Evolutionary conservation across 305 asterid genomes (phyloP), one percentile per base, ranked within the genome.

Genomic region (Fraxinus albicans): DNA sequence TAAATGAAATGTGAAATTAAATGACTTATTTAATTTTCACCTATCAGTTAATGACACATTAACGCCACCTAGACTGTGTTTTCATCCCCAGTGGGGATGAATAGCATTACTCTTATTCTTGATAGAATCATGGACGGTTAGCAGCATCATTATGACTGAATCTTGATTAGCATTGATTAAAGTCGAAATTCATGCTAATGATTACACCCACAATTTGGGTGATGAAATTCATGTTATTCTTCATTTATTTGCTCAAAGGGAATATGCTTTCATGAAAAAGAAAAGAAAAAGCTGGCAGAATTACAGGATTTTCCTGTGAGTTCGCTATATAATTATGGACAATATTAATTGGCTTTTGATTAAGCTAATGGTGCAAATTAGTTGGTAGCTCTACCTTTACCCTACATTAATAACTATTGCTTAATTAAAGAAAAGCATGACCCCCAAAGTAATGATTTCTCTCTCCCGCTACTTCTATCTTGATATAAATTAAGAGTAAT

Each of bases 311-410:
- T 31, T 78, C 80, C 47, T 78, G 75, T 29, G 47, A 58, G 76
- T 50, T 60, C 40, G 60, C 36, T 17, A 29, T 79, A 78, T 79
- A 78, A 55, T 35, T 79, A 29, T 29, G 75, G 8, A 69, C 75
- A 29, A 27, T 29, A 69, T 69, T 69, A 29, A 69, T 69, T 69
- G 21, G 8, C 75, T 69, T 69, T 69, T 60, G 55, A 42, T 79
- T 25, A 79, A 79, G 82, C 58, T 79, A 35, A 79, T 69, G 75
- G 75, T 13, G 38, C 36, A 69, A 78, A 34, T 65, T 25, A 33
- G 82, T 79, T 79, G 82, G 29, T 63, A 40, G 82, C 47, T 79
- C 72, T 12, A 33, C 34, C 77, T 65, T 63, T 79, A 38, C 65
- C 77, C 72, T 36, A 65, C 82, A 79, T 10, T 2, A 79, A 38